A percentile compares a stretch with the other conserved stretches of the same genome.
phyloP scores from a whole-genome alignment of 2,329 filamentous ascomycete species.

The Colletotrichum costaricense region DNA sequence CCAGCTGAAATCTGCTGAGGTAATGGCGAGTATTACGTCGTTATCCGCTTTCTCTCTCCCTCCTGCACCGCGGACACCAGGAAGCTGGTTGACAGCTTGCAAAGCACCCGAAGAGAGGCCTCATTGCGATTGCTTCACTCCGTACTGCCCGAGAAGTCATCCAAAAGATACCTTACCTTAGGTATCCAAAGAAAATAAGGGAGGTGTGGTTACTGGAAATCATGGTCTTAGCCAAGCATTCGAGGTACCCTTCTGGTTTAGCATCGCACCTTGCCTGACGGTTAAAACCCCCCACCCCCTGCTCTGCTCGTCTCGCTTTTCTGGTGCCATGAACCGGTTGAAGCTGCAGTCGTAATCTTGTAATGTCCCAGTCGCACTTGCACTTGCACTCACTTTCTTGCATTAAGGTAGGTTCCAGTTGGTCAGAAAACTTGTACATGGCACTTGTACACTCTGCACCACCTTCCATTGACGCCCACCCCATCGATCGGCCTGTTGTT shows the following conservation, averaged over 20 bases:
- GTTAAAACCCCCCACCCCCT: neutral
- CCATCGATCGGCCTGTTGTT: neutral
- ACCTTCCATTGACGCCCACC: neutral
- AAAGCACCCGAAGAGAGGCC: neutral
- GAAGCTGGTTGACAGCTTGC: neutral
- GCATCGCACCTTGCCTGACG: neutral
- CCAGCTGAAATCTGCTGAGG: constrained; percentile 21
- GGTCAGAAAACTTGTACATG: neutral
- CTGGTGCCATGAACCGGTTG: neutral
- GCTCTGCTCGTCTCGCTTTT: neutral
- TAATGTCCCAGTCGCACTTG: constrained; percentile 6
- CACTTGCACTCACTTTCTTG: neutral
- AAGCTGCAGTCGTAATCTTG: constrained; percentile 12
- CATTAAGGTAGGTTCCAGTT: neutral
- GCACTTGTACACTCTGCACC: neutral
- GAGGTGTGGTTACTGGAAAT: neutral
- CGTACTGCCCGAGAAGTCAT: neutral
- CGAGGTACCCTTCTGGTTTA: neutral
- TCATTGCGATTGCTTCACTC: neutral
- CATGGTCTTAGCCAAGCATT: neutral
- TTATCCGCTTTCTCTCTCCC: constrained; percentile 20
- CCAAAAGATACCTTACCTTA: neutral
- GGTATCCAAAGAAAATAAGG: neutral
- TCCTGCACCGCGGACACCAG: neutral
- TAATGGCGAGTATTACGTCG: constrained; percentile 32